phyloP scores from a whole-genome alignment of 208 protist species.

The Porcisia deanei region DNA sequence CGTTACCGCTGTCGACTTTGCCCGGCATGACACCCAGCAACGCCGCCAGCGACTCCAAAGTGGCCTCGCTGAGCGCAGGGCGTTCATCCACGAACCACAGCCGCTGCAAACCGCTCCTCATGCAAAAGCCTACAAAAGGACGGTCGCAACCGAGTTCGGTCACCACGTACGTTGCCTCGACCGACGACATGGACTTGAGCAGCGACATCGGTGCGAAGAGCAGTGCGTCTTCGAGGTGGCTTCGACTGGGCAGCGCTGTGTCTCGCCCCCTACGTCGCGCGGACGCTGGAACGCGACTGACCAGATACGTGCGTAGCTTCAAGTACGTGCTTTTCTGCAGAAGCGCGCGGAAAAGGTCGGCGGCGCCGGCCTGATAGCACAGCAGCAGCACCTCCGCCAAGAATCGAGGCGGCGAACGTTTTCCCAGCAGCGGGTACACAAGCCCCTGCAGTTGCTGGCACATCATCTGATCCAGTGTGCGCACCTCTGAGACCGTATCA shows the following conservation, averaged over 20 bases:
- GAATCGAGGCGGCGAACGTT: constrained; percentile 16
- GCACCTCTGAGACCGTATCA: constrained; percentile 33
- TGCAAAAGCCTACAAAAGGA: constrained; percentile 60
- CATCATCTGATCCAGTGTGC: constrained; percentile 24
- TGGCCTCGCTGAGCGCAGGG: neutral
- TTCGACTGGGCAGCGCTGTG: constrained; percentile 13
- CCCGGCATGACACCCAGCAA: constrained; percentile 8
- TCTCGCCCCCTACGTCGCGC: constrained; percentile 15
- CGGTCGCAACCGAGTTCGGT: constrained; percentile 75
- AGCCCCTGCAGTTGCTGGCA: constrained; percentile 25
- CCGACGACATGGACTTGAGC: constrained; percentile 36
- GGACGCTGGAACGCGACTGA: constrained; percentile 32
- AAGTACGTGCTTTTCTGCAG: constrained; percentile 40
- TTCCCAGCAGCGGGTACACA: neutral
- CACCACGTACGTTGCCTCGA: constrained; percentile 61
- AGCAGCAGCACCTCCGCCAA: constrained; percentile 46
- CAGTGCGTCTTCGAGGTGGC: constrained; percentile 45
- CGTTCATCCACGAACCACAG: constrained; percentile 9
- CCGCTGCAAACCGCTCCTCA: constrained; percentile 36
- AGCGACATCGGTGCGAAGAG: constrained; percentile 43
- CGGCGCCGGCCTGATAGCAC: constrained; percentile 50
- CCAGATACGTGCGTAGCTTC: constrained; percentile 45
- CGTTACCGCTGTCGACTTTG: constrained; percentile 2
- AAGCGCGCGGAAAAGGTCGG: constrained; percentile 28
- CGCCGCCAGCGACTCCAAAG: constrained; percentile 9